Base-by-base conservation (phyloP, 2,329 filamentous ascomycete genomes). In the Tolypocladium ovalisporum region DNA sequence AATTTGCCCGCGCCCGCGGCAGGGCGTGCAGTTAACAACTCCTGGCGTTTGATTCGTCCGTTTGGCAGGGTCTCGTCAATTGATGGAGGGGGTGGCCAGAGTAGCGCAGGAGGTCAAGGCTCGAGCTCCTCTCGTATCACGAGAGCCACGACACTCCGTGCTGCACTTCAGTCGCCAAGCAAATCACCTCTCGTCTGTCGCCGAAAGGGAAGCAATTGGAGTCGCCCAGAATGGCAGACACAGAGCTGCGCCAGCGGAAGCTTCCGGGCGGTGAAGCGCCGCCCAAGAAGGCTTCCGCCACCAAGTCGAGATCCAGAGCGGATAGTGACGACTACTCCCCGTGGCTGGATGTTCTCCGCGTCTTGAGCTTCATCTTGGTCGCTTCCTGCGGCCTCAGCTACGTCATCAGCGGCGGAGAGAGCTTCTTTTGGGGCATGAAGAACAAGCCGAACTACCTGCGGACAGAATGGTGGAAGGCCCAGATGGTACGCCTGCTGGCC, bases 301-400 rank as follows among this genome's bases (percentile, higher is more conserved):
- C 63, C 32, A 68, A 65, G 39, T 32, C 54, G 32, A 49, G 56
- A 57, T 40, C 40, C 40, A 66, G 66, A 56, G 54, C 63, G 51
- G 62, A 72, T 61, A 83, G 88, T 58, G 82, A 87, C 29, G 87
- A 91, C 22, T 78, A 78, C 63, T 76, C 68, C 59, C 73, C 74
- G 13, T 79, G 73, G 73, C 73, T 90, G 37, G 89, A 93, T 69
- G 70, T 88, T 56, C 71, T 90, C 59, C 86, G 89, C 36, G 79
- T 92, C 35, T 66, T 91, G 52, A 79, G 79, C 36, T 89, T 89
- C 56, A 71, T 92, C 17, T 62, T 87, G 37, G 63, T 89, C 49
- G 81, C 86, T 52, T 88, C 84, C 29, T 83, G 79, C 65, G 85
- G 81, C 22, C 76, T 92, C 56, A 91, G 88, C 73, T 93, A 92